phyloP scores from a whole-genome alignment of 1,139 yeast genomes.

The Suhomyces kunorum region DNA sequence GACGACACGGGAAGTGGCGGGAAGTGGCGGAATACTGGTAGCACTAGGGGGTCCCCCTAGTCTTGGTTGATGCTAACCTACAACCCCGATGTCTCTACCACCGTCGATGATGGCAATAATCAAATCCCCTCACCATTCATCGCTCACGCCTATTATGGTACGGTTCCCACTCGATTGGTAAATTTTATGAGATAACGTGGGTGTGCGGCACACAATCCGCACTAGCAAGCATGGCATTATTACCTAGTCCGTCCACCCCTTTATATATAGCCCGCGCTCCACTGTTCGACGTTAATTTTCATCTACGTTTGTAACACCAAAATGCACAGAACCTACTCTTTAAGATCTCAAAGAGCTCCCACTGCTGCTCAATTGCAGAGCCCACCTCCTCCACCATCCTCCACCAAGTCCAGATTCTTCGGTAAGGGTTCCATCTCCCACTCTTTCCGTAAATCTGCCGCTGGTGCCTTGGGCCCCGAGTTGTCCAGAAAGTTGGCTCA shows the following conservation, averaged over 20 bases:
- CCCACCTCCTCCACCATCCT: conserved; percentile 78
- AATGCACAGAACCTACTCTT: conserved; percentile 83
- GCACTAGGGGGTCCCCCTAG: too few relatives aligned
- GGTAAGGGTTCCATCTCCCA: conserved; percentile 71
- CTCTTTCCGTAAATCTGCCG: conserved; percentile 67
- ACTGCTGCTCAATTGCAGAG: conserved; percentile 79
- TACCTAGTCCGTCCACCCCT: conserved; percentile 12
- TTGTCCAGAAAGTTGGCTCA: conserved; percentile 74
- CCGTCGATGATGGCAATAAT: not conserved
- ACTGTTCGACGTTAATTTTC: conserved; percentile 3
- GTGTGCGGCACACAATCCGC: conserved; percentile 10
- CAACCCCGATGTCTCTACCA: too few relatives aligned
- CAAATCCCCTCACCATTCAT: conserved; percentile 1
- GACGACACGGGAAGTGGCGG: conserved; percentile 2
- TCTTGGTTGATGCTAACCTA: too few relatives aligned
- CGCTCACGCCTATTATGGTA: conserved; percentile 7
- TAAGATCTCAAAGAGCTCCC: conserved; percentile 78
- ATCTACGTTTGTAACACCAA: conserved; percentile 4
- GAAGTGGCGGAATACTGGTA: too few relatives aligned
- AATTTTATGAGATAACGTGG: conserved; percentile 9
- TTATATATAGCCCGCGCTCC: conserved; percentile 12
- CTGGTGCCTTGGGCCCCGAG: conserved; percentile 79
- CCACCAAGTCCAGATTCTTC: conserved; percentile 68
- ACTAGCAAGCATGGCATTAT: conserved; percentile 12
- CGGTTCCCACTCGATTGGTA: conserved; percentile 8